phyloP scores from a whole-genome alignment of 257 asterid genomes.

The Capsicum chinense region DNA sequence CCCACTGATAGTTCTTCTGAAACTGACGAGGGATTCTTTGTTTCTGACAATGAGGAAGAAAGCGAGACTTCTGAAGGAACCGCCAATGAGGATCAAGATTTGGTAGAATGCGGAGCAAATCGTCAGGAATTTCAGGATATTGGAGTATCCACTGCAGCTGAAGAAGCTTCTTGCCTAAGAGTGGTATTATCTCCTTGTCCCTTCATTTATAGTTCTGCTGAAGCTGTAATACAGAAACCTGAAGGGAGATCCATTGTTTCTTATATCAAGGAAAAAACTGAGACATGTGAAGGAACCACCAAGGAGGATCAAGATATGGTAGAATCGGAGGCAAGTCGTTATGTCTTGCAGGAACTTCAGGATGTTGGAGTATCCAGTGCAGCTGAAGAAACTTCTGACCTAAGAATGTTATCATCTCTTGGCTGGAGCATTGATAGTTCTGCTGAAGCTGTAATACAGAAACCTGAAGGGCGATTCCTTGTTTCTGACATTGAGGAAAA shows the following conservation, averaged over 20 bases:
- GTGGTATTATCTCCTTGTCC: neutral
- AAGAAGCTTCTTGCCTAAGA: conserved; percentile 22
- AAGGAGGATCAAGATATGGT: conserved; percentile 36
- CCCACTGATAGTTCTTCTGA: too few species aligned
- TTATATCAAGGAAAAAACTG: too few species aligned
- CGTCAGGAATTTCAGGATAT: conserved; percentile 40
- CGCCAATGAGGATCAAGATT: conserved; percentile 30
- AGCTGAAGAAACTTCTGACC: neutral
- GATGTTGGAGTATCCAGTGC: too few species aligned
- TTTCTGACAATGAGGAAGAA: too few species aligned
- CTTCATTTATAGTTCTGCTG: conserved; percentile 10
- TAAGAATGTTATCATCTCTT: neutral
- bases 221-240: conserved; percentile 5
- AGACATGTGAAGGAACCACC: too few species aligned
- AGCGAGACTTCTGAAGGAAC: too few species aligned
- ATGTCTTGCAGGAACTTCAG: too few species aligned
- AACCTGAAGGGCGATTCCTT: conserved; percentile 25
- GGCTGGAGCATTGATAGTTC: neutral
- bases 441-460: conserved; percentile 13
- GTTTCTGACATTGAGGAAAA: conserved; percentile 40
- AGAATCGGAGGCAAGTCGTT: conserved; percentile 37
- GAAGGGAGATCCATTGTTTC: conserved; percentile 17
- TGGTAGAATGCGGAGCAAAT: conserved; percentile 41
- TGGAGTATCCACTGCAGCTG: conserved; percentile 31
- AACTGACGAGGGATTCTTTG: too few species aligned